These are phyloP conservation scores for Debaryomyces singareniensis DNA, from an alignment of 1,139 yeast species.

Conservation along the genomic window DNA sequence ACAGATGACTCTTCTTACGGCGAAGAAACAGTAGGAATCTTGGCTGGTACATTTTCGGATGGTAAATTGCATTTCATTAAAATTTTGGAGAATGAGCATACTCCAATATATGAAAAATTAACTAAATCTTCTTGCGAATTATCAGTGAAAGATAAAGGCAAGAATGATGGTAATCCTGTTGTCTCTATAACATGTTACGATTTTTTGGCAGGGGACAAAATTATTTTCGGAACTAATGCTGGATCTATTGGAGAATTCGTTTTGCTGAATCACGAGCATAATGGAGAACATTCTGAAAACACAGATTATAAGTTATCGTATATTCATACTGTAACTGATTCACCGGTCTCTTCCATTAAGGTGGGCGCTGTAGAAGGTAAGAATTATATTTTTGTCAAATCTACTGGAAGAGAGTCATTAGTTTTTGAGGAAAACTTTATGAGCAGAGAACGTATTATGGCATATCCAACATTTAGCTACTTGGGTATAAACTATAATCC, in stretches of 20 bases:
- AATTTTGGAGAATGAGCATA: conserved; percentile 11
- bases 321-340: conserved; percentile 39
- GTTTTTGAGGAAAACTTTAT: conserved; percentile 37
- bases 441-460: conserved; percentile 23
- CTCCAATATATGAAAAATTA: conserved; percentile 16
- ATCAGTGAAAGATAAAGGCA: conserved; percentile 13
- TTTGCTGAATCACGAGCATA: conserved; percentile 16
- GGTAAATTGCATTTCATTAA: conserved; percentile 55
- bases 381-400: conserved; percentile 33
- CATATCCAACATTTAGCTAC: conserved; percentile 15
- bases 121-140: conserved; percentile 22
- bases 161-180: conserved; percentile 3
- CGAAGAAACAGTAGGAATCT: conserved; percentile 28
- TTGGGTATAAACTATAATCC: conserved; percentile 23
- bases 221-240: conserved; percentile 58
- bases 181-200: conserved; percentile 47
- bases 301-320: conserved; percentile 41
- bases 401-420: conserved; percentile 43
- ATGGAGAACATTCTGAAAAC: conserved; percentile 5
- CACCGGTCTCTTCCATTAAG: conserved; percentile 42
- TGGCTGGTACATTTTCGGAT: conserved; percentile 56
- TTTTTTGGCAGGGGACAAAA: conserved; percentile 41
- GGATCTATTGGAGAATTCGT: conserved; percentile 67
- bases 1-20: conserved; percentile 18
- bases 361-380: conserved; percentile 24